phyloP scores from a whole-genome alignment of 2,329 filamentous ascomycete genomes.

The Peltaster fructicola region DNA sequence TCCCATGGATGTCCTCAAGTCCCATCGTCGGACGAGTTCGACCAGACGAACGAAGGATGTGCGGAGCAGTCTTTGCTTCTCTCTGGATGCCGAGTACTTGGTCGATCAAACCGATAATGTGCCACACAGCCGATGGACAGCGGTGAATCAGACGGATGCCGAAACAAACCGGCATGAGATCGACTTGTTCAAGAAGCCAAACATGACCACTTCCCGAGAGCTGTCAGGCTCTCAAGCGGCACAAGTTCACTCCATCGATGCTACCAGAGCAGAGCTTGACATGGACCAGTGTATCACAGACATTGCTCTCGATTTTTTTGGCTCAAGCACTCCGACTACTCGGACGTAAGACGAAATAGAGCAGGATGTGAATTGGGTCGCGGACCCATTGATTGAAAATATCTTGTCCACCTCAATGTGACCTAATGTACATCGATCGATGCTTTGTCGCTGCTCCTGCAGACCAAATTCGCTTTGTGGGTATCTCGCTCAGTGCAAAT shows the following conservation, averaged over 20 bases:
- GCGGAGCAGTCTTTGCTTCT: not conserved
- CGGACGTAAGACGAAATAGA: too few relatives aligned
- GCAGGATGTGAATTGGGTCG: too few relatives aligned
- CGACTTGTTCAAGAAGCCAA: too few relatives aligned
- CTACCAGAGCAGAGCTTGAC: too few relatives aligned
- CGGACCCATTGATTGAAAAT: slow-evolving; percentile 1
- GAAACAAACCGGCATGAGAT: too few relatives aligned
- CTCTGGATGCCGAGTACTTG: not conserved
- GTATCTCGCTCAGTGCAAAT: slow-evolving; percentile 12
- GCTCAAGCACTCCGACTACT: too few relatives aligned
- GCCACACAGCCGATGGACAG: not conserved
- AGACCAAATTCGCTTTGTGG: slow-evolving; percentile 1
- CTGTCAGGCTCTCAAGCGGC: too few relatives aligned
- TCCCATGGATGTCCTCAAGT: not conserved
- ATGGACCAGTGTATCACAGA: too few relatives aligned
- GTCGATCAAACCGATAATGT: not conserved
- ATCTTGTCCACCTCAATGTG: not conserved
- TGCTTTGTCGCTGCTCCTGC: not conserved
- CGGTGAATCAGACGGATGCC: not conserved
- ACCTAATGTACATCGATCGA: too few relatives aligned
- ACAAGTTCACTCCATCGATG: too few relatives aligned
- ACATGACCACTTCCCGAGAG: too few relatives aligned
- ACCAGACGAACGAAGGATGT: not conserved
- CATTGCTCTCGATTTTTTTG: too few relatives aligned
- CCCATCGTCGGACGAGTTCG: not conserved